phyloP scores from a whole-genome alignment of 306 rosid genomes.

The Carpinus viminea region DNA sequence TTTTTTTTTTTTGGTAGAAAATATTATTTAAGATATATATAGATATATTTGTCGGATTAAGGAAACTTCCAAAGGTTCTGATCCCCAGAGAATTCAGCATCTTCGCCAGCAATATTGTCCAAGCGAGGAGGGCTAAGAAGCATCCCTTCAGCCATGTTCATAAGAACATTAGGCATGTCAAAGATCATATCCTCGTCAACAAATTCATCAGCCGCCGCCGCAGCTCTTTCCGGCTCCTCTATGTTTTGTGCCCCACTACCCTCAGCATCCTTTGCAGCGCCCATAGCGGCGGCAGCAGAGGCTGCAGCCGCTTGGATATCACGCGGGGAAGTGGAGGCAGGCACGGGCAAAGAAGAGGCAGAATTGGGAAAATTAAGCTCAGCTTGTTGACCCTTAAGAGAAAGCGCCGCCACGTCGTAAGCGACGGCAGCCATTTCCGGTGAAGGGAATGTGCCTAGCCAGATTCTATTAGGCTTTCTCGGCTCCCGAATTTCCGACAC shows the following conservation, averaged over 20 bases:
- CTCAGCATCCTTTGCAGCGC: slow-evolving; percentile 36
- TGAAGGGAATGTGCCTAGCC: slow-evolving; percentile 87
- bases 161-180: slow-evolving; percentile 80
- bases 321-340: slow-evolving; percentile 67
- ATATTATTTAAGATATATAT: not conserved
- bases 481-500: slow-evolving; percentile 64
- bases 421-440: slow-evolving; percentile 97
- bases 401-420: slow-evolving; percentile 89
- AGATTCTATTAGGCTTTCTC: slow-evolving; percentile 50
- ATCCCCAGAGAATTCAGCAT: slow-evolving; percentile 27
- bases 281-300: slow-evolving; percentile 65
- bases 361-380: slow-evolving; percentile 86
- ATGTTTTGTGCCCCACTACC: not conserved
- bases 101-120: slow-evolving; percentile 26
- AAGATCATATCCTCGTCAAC: slow-evolving; percentile 89
- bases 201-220: slow-evolving; percentile 27
- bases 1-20: not conserved
- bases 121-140: slow-evolving; percentile 89
- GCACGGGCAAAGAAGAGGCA: slow-evolving; percentile 73
- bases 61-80: slow-evolving; percentile 54
- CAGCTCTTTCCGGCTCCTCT: slow-evolving; percentile 7
- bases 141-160: slow-evolving; percentile 93
- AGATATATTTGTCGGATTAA: slow-evolving; percentile 18
- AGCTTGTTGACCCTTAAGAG: slow-evolving; percentile 74
- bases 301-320: slow-evolving; percentile 85